Percentiles rank a stretch among this genome's conserved stretches.
phyloP scores from a whole-genome alignment of 108 stramenopile genomes.

The Aureococcus anophagefferens region DNA sequence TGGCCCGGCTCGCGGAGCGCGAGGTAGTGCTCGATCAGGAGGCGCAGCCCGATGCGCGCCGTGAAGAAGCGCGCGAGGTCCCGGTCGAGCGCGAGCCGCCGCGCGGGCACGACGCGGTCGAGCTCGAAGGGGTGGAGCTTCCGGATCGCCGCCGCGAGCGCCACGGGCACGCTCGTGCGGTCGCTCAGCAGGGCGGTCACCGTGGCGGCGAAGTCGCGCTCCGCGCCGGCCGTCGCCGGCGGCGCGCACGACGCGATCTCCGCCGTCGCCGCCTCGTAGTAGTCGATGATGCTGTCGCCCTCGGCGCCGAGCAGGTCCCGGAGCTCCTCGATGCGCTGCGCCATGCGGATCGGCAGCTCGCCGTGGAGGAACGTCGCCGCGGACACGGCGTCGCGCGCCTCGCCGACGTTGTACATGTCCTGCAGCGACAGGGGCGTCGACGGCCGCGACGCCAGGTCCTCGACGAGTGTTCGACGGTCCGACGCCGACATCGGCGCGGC shows the following conservation, averaged over 20 bases:
- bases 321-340: conserved; percentile 77
- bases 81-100: conserved; percentile 46
- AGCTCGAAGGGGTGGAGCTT: conserved; percentile 30
- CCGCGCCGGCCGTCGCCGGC: conserved; percentile 48
- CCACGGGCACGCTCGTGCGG: background rate
- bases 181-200: background rate
- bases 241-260: conserved; percentile 46
- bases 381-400: conserved; percentile 48
- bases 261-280: conserved; percentile 60
- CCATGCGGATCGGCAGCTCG: conserved; percentile 78
- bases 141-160: background rate
- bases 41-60: conserved; percentile 73
- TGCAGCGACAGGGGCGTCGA: conserved; percentile 63
- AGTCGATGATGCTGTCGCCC: conserved; percentile 39
- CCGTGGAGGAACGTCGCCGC: conserved; percentile 76
- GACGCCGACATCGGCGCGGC: no score
- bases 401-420: conserved; percentile 56
- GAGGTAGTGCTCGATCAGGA: conserved; percentile 81
- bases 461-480: no score
- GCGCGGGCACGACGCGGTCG: conserved; percentile 8
- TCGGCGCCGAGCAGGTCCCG: conserved; percentile 59
- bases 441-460: conserved; percentile 52
- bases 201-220: conserved; percentile 49
- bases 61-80: conserved; percentile 79
- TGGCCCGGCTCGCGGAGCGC: conserved; percentile 20